Percentiles rank a stretch among this genome's conserved stretches.
Conservation (phyloP, 768 basidiomycete genomes). For the Boletus rubescentipes region DNA sequence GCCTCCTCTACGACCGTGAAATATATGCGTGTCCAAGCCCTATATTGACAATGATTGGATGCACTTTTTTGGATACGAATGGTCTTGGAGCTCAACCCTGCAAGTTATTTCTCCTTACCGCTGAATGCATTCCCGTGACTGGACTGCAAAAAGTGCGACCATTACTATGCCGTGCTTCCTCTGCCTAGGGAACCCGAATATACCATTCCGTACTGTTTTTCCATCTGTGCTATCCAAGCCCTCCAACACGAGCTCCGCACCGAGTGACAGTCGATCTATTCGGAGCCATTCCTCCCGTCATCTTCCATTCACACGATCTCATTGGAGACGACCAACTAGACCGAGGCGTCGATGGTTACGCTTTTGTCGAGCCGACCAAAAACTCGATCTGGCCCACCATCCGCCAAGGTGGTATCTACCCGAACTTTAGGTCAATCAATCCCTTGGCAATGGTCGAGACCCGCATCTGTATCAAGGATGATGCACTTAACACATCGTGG, state of each 20-base stretch:
- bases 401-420: conserved; percentile 16
- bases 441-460: neutral
- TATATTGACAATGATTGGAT: conserved; percentile 9
- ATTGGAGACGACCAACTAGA: neutral
- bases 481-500: conserved; percentile 12
- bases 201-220: neutral
- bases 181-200: neutral
- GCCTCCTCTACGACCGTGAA: neutral
- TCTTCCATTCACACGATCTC: conserved; percentile 19
- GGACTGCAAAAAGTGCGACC: neutral
- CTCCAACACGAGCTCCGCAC: conserved; percentile 10
- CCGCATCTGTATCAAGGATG: neutral
- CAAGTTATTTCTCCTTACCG: conserved; percentile 7
- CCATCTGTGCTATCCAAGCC: conserved; percentile 6
- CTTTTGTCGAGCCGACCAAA: conserved; percentile 4
- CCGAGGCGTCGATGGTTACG: neutral
- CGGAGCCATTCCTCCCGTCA: conserved; percentile 20
- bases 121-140: conserved; percentile 2
- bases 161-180: conserved; percentile 7
- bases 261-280: conserved; percentile 11
- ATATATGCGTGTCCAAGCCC: conserved; percentile 17
- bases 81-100: neutral
- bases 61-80: neutral
- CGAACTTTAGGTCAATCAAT: conserved; percentile 2
- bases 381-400: conserved; percentile 17